These are phyloP conservation scores for Fusarium vanettenii DNA, from an alignment of 2,329 filamentous ascomycete genomes.

Conservation along the genomic window DNA sequence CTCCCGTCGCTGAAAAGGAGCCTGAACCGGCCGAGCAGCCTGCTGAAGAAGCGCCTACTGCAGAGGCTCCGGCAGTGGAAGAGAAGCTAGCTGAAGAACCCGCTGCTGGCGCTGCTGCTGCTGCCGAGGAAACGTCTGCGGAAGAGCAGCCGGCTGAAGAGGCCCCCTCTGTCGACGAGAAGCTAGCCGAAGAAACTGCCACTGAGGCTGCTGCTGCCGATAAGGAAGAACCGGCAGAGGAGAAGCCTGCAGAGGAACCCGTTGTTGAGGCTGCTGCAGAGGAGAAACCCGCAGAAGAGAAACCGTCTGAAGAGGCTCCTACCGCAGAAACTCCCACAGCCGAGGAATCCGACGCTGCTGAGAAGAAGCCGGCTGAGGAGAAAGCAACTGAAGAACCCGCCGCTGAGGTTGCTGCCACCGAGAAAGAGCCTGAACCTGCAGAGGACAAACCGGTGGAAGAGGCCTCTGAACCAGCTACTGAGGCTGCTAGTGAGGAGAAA, in stretches of 20 bases:
- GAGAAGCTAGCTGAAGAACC: neutral
- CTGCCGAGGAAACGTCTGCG: neutral
- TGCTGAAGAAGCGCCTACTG: neutral
- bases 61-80: neutral
- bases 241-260: constrained; percentile 11
- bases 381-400: constrained; percentile 1
- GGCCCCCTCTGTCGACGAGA: constrained; percentile 1
- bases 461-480: neutral
- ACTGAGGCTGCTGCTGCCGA: neutral
- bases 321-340: neutral
- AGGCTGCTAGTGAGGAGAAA: constrained; percentile 5
- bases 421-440: neutral
- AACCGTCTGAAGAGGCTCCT: constrained; percentile 22
- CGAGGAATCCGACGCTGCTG: constrained; percentile 9
- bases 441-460: neutral
- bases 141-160: constrained; percentile 13
- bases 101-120: neutral
- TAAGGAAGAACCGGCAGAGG: constrained; percentile 4
- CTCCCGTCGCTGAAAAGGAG: neutral
- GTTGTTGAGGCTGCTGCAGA: neutral
- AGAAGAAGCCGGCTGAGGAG: constrained; percentile 21
- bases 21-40: neutral
- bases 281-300: constrained; percentile 27
- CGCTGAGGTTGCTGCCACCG: neutral
- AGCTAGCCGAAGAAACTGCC: neutral